phyloP scores from a whole-genome alignment of 2,329 filamentous ascomycete species.

The Botrytis aclada region DNA sequence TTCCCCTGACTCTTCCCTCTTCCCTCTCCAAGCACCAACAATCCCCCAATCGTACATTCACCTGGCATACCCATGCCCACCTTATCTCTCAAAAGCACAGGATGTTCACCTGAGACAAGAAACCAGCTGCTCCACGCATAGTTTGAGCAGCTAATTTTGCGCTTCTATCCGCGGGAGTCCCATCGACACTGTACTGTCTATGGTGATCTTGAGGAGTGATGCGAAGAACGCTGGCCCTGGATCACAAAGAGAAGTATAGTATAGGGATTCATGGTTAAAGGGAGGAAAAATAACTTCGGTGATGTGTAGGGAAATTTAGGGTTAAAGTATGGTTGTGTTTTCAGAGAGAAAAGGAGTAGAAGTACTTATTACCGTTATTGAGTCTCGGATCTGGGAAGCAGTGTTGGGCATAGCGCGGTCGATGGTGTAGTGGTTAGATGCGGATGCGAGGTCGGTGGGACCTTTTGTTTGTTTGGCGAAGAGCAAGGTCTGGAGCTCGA shows the following conservation, averaged over 20 bases:
- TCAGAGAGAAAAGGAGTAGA: conserved; percentile 55
- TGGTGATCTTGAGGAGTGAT: conserved; percentile 69
- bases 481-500: conserved; percentile 62
- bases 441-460: conserved; percentile 40
- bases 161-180: conserved; percentile 71
- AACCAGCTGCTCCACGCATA: conserved; percentile 68
- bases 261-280: conserved; percentile 66
- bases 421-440: conserved; percentile 5
- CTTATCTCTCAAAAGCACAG: conserved; percentile 70
- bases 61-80: conserved; percentile 73
- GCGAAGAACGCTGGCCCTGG: conserved; percentile 72
- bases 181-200: conserved; percentile 77
- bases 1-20: conserved; percentile 66
- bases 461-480: neutral
- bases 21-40: conserved; percentile 76
- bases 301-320: conserved; percentile 74
- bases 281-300: conserved; percentile 67
- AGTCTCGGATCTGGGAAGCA: conserved; percentile 72
- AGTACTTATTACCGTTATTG: conserved; percentile 76
- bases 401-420: conserved; percentile 83
- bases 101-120: conserved; percentile 72
- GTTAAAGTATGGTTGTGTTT: conserved; percentile 56
- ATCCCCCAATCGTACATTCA: conserved; percentile 72
- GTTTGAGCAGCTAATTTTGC: conserved; percentile 75
- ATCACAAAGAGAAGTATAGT: conserved; percentile 73